A percentile compares a stretch with the other conserved stretches of the same genome.
These are phyloP conservation scores for Cucumis variabilis DNA, from an alignment of 331 rosid genomes.

Conservation along the genomic window DNA sequence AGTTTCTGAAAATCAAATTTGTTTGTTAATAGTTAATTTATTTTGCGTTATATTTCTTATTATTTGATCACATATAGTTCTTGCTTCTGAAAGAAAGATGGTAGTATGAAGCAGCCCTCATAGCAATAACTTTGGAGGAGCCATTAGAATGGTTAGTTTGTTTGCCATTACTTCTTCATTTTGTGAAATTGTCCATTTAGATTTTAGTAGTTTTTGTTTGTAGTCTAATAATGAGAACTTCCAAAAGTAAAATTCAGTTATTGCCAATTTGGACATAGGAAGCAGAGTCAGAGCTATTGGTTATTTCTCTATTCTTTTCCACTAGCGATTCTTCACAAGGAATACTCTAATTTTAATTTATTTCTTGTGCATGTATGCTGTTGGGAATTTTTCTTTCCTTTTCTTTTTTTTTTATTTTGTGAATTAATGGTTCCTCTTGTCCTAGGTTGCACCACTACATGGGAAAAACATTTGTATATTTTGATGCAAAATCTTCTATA, in stretches of 20 bases:
- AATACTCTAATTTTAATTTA: background rate
- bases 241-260: constrained; percentile 52
- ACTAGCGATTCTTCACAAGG: constrained; percentile 23
- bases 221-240: background rate
- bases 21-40: too few species aligned
- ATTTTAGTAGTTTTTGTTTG: background rate
- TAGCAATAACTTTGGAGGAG: constrained; percentile 89
- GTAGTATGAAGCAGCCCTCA: constrained; percentile 74
- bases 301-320: constrained; percentile 50
- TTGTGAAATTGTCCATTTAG: background rate
- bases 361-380: background rate
- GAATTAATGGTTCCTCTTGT: too few species aligned
- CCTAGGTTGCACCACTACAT: too few species aligned
- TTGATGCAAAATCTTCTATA: too few species aligned
- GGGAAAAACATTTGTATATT: too few species aligned
- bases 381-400: too few species aligned
- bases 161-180: background rate
- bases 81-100: constrained; percentile 62
- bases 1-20: too few species aligned
- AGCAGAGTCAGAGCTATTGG: constrained; percentile 96
- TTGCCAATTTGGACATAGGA: constrained; percentile 88
- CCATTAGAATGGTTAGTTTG: constrained; percentile 68
- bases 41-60: too few species aligned
- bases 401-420: too few species aligned
- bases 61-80: too few species aligned